phyloP scores from a whole-genome alignment of 352 stramenopile species.

The Phytophthora brassicae region DNA sequence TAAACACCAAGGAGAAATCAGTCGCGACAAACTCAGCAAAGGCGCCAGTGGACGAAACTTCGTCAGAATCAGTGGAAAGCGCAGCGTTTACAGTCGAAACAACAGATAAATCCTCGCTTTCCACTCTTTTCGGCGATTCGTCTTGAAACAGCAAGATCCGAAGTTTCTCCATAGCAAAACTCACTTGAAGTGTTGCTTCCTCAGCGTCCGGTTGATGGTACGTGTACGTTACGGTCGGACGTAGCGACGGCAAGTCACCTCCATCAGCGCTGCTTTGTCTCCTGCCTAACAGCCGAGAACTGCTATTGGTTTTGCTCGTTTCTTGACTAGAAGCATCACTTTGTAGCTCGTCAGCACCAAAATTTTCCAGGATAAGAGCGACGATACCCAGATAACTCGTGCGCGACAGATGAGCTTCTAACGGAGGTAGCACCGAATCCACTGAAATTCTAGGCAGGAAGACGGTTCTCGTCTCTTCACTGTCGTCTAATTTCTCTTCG shows the following conservation, averaged over 20 bases:
- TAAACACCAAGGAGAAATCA: constrained; percentile 38
- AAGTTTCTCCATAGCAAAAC: constrained; percentile 63
- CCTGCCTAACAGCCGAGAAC: background rate
- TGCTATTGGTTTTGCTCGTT: constrained; percentile 4
- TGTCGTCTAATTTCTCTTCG: constrained; percentile 13
- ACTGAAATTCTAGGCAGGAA: constrained; percentile 72
- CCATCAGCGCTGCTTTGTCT: constrained; percentile 18
- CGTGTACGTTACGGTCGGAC: constrained; percentile 69
- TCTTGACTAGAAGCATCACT: constrained; percentile 17
- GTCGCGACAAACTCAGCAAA: constrained; percentile 37
- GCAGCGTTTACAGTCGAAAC: constrained; percentile 18
- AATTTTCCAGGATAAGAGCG: constrained; percentile 67
- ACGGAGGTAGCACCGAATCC: constrained; percentile 36
- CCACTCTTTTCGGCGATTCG: background rate
- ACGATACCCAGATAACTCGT: constrained; percentile 70
- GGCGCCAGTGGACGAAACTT: background rate
- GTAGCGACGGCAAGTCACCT: constrained; percentile 31
- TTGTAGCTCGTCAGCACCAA: constrained; percentile 62
- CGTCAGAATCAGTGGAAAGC: background rate
- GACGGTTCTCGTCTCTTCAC: constrained; percentile 9
- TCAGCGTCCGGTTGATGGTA: constrained; percentile 75
- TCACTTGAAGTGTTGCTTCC: constrained; percentile 59
- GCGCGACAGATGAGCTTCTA: constrained; percentile 36
- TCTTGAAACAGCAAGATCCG: constrained; percentile 49
- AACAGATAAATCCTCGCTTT: background rate